Base-by-base conservation (phyloP, 306 rosid genomes). In the Acacia melanoxylon region DNA sequence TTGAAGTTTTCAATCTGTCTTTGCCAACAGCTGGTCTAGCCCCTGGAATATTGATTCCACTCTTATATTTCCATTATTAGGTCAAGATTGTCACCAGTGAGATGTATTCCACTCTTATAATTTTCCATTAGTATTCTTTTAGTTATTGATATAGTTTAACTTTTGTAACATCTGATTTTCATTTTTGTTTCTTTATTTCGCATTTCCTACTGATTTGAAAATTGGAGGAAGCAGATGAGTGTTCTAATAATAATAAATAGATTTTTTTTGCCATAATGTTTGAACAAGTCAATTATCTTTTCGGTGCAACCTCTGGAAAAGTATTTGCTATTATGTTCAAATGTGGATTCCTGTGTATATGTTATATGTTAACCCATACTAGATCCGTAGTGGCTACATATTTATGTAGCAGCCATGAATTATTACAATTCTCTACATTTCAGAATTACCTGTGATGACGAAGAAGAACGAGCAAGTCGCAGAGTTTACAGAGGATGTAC, bases 401-500 rank as follows among this genome's bases (percentile, higher is more conserved):
- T 37, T 16, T 31, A 31, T 65, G 68, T 40, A 10, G 17, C 68
- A 61, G 2, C 8, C 59, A 5, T 27, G 45, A 46, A 77, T 56
- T 44, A 37, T 49, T 40, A 49, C 42, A 63, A 14, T 37, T 22
- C 25, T 13, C 33, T 35, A 19, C 19, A 24, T 84, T 81, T 65
- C 95, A 93, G 98, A 80, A 84, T 91, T 51, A 80, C 95, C 20
- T 95, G 99, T 63, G 93, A 91, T 51, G 93, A 90, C 71, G 99
- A 95, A 29, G 99, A 95, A 81, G 99, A 95, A 83, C 85, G 98
- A 81, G 98, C 89, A 20, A 95, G 98, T 76, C 92, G 98, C 27
- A 89, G 93, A 83, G 91, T 95, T 48, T 95, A 93, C 82, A 86
- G 99, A 81, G 97, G 97, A 84, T 95, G 99, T 81, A 74, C 78